Base-by-base conservation (phyloP, 139 green algal genomes). In the Closterium sp. region DNA sequence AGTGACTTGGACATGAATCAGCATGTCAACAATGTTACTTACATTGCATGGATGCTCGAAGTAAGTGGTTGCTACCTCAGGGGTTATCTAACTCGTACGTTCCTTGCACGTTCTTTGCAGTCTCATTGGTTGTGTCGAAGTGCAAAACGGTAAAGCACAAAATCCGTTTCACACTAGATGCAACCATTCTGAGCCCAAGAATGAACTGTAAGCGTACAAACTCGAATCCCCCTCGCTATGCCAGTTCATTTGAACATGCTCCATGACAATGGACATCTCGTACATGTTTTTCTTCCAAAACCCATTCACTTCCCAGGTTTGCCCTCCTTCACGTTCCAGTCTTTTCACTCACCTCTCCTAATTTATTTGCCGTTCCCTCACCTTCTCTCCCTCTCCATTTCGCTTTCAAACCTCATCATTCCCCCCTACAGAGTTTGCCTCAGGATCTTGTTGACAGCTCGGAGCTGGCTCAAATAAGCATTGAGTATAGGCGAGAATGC, bases 1-100 rank as follows among this genome's bases (percentile, higher is more conserved):
- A 93, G 70, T 29, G 97, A 99, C 94, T 97, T 99, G 94, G 98
- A 99, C 96, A 99, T 99, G 97, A 99, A 99, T 89, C 97, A 97
- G 7, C 98, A 99, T 96, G 97, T 99, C 73, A 99, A 99, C 96
- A 99, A 99, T 92, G 97, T 98, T 0, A 97, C 97, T 1, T 99
- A 99, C 94, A 93, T 99, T 70, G 96, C 94, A 0, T 99, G 98
- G 98, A 95, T 96, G 4, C 92, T 99, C 90, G 98, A 99, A 94
- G 90, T 92, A 88, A 90, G 90, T 87, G 19, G 84, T 30, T 87
- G 84, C 73, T 86, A 86, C 24, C 24, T 86, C 3, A 86, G 24
- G 73, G 73, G 73, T 5, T 86, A 30, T 21, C 24, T 9, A 28
- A 30, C 73, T 86, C 5, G 73, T 86, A 86, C 7, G 73, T 4